Evolutionary conservation across 2,329 filamentous ascomycete species (phyloP).

Genomic region (Acrocalymma vagum): DNA sequence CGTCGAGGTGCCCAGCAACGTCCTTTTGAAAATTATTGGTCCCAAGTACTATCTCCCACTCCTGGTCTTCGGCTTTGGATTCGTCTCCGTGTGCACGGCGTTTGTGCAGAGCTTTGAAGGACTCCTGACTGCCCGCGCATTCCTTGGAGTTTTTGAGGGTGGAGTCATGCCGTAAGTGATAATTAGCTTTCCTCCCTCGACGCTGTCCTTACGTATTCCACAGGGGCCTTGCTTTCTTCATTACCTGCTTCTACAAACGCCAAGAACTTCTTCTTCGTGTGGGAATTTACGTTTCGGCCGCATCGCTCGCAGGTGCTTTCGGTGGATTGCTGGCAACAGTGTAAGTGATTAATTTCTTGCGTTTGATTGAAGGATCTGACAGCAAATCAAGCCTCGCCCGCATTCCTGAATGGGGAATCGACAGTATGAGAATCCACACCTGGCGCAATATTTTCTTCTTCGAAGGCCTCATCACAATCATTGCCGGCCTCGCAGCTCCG

Average conservation of each 20-base stretch:
- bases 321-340: constrained; percentile 64
- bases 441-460: constrained; percentile 67
- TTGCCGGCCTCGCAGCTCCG: constrained; percentile 58
- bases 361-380: constrained; percentile 9
- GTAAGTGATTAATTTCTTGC: constrained; percentile 41
- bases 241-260: constrained; percentile 65
- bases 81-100: constrained; percentile 63
- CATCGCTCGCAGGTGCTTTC: constrained; percentile 65
- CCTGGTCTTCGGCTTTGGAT: constrained; percentile 64
- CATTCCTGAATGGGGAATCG: constrained; percentile 63
- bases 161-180: constrained; percentile 64
- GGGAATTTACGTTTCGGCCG: constrained; percentile 64
- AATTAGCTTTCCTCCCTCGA: too few relatives aligned
- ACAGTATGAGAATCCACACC: constrained; percentile 54
- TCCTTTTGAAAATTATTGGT: constrained; percentile 63
- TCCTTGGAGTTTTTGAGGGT: constrained; percentile 65
- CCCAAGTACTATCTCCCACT: constrained; percentile 62
- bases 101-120: constrained; percentile 60
- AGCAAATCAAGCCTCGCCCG: constrained; percentile 32
- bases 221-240: constrained; percentile 64
- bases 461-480: constrained; percentile 64
- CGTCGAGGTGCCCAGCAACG: constrained; percentile 65
- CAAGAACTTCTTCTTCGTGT: constrained; percentile 64
- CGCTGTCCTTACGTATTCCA: background rate
- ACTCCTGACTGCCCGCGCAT: constrained; percentile 57